phyloP scores from a whole-genome alignment of 2,329 filamentous ascomycete genomes.

The Lanzia echinophila region DNA sequence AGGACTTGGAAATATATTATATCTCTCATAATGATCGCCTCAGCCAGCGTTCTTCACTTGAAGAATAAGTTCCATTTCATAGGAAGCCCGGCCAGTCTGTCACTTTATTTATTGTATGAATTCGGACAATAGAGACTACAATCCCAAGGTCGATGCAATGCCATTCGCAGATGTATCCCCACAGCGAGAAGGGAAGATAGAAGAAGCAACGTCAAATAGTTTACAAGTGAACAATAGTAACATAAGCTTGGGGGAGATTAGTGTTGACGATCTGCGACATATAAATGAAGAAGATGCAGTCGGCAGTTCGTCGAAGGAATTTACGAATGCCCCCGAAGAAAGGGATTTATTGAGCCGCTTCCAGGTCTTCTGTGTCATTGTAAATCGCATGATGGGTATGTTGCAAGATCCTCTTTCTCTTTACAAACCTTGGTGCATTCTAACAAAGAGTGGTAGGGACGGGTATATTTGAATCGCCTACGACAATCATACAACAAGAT shows the following conservation, averaged over 20 bases:
- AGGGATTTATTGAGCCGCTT: conserved; percentile 6
- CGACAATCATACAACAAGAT: conserved; percentile 40
- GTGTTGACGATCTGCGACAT: background rate
- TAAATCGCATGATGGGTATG: conserved; percentile 9
- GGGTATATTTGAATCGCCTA: conserved; percentile 41
- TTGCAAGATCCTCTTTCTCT: too few relatives aligned
- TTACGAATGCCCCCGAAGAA: background rate
- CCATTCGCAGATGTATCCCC: background rate
- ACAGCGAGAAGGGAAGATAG: background rate
- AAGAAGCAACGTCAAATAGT: background rate
- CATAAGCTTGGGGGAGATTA: background rate
- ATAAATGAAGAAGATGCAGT: background rate
- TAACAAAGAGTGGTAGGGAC: conserved; percentile 13
- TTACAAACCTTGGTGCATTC: background rate
- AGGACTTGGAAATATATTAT: background rate
- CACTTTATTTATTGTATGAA: too few relatives aligned
- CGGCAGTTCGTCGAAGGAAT: background rate
- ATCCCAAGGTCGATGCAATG: background rate
- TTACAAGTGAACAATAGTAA: background rate
- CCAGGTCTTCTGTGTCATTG: conserved; percentile 4
- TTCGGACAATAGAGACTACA: too few relatives aligned
- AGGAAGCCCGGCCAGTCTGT: too few relatives aligned
- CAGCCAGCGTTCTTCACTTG: background rate
- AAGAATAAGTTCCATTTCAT: background rate
- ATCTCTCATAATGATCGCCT: background rate